Percentiles rank a stretch among this genome's conserved stretches.
These are phyloP conservation scores for Huiozyma naganishii DNA, from an alignment of 805 yeast genomes.

Conservation along the genomic window DNA sequence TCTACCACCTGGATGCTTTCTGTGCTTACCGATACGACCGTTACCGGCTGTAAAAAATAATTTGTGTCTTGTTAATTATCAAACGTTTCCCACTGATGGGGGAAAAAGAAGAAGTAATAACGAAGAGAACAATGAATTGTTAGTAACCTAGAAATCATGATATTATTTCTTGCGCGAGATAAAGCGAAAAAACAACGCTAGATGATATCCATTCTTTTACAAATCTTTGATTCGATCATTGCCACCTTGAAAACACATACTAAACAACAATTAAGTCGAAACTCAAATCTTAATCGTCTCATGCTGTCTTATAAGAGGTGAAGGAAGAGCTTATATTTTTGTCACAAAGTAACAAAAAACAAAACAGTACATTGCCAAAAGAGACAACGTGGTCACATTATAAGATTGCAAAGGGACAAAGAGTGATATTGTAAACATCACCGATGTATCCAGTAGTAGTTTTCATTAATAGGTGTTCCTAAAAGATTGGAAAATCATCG, in stretches of 20 bases:
- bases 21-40: slow-evolving; percentile 99
- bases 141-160: not conserved
- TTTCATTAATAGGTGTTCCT: not conserved
- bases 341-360: too few relatives aligned
- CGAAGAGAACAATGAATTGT: not conserved
- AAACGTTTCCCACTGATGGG: not conserved
- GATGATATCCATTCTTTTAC: not conserved
- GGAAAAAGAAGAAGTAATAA: not conserved
- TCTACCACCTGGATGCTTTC: slow-evolving; percentile 99
- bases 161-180: not conserved
- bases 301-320: too few relatives aligned
- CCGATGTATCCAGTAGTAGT: too few relatives aligned
- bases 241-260: too few relatives aligned
- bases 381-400: too few relatives aligned
- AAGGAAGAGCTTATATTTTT: too few relatives aligned
- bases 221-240: not conserved
- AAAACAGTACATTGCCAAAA: too few relatives aligned
- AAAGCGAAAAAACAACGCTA: not conserved
- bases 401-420: too few relatives aligned
- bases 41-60: slow-evolving; percentile 72
- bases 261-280: too few relatives aligned
- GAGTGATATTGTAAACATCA: too few relatives aligned
- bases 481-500: slow-evolving; percentile 15
- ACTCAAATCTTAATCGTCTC: too few relatives aligned
- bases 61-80: not conserved